phyloP scores from a whole-genome alignment of 129 eudicot species.

The Heracleum sosnowskyi region DNA sequence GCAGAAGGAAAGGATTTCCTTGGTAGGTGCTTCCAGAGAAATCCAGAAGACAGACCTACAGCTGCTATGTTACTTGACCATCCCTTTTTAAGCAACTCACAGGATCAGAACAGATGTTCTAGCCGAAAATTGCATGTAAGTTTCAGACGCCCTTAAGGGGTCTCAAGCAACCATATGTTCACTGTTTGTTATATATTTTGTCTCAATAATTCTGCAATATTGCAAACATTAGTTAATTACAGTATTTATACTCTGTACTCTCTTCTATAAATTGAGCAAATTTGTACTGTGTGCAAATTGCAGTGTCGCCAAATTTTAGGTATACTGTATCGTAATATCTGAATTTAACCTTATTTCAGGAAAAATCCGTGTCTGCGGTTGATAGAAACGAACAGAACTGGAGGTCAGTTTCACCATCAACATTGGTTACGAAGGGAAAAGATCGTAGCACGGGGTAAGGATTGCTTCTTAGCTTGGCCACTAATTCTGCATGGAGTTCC shows the following conservation, averaged over 20 bases:
- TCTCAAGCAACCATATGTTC: not conserved
- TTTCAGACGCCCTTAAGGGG: not conserved
- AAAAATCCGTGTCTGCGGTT: slow-evolving; percentile 22
- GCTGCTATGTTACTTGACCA: slow-evolving; percentile 66
- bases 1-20: slow-evolving; percentile 84
- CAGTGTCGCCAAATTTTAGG: not conserved
- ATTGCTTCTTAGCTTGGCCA: not conserved
- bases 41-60: slow-evolving; percentile 72
- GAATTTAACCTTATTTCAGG: slow-evolving; percentile 29
- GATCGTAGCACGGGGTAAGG: slow-evolving; percentile 26
- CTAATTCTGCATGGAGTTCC: not conserved
- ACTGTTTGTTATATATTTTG: not conserved
- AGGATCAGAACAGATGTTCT: slow-evolving; percentile 34
- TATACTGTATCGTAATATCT: not conserved
- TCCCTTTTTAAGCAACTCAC: slow-evolving; percentile 50
- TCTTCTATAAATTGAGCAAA: not conserved
- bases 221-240: not conserved
- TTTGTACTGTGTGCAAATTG: not conserved
- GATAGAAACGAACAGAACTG: slow-evolving; percentile 19
- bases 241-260: not conserved
- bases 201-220: not conserved
- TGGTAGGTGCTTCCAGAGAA: slow-evolving; percentile 58
- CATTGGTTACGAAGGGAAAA: slow-evolving; percentile 25
- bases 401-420: slow-evolving; percentile 27
- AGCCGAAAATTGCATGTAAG: slow-evolving; percentile 41